phyloP scores from a whole-genome alignment of 2,329 filamentous ascomycete genomes.

The Colletotrichum sp. region DNA sequence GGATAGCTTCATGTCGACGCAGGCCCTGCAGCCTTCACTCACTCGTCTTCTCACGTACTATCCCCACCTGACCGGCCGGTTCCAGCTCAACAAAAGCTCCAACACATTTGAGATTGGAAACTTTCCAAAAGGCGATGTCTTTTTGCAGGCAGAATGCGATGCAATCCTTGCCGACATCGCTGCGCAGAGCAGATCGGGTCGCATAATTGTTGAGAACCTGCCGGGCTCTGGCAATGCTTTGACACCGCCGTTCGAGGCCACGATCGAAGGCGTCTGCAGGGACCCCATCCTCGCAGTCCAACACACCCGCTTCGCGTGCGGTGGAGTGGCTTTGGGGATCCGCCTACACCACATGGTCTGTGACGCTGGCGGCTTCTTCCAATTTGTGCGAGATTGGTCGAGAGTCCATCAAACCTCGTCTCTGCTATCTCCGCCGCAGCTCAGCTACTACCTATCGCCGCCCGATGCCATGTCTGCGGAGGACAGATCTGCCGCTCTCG shows the following conservation, averaged over 20 bases:
- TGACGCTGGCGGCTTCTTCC: neutral
- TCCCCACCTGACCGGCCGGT: neutral
- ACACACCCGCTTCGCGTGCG: neutral
- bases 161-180: neutral
- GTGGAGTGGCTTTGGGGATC: neutral
- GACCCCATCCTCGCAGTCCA: neutral
- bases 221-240: neutral
- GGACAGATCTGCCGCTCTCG: neutral
- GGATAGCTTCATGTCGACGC: neutral
- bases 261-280: neutral
- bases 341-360: neutral
- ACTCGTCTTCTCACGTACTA: neutral
- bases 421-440: neutral
- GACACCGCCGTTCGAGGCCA: neutral
- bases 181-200: neutral
- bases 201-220: neutral
- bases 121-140: rapidly evolving
- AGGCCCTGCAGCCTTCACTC: neutral
- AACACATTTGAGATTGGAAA: neutral
- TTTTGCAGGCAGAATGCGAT: neutral
- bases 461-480: neutral
- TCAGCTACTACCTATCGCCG: neutral
- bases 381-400: neutral
- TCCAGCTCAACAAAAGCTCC: neutral
- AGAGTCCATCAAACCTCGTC: neutral